Base-by-base conservation (phyloP, 306 rosid genomes). In the Sicyos edulis region DNA sequence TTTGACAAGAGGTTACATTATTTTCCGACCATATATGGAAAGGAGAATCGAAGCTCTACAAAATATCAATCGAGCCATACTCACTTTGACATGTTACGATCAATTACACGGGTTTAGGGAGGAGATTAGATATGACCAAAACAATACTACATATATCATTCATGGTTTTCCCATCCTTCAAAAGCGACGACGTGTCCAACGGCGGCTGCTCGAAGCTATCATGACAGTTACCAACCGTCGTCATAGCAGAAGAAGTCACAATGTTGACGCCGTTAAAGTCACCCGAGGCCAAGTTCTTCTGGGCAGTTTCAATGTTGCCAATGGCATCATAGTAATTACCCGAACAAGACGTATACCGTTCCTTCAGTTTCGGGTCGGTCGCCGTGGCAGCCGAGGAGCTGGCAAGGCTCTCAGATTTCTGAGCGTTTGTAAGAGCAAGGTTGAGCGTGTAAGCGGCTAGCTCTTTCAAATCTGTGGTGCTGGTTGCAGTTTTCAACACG, bases 111-210 rank as follows among this genome's bases (percentile, higher is more conserved):
- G 6, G 12, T n/a, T 1, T 7, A 15, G 20, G 67, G 17, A 63
- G 51, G 40, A 63, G 13, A 17, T 37, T 63, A 10, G 70, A 63
- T n/a, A 63, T 37, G 17, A 63, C 70, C 21, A 63, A 63, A 4
- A 63, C 32, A 40, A 63, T 72, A 26, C 75, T 55, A 56, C 40
- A 72, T 0, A 40, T 12, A 14, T 72, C 66, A 1, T 55, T 24
- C 21, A 72, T 6, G 11, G 10, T 37, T 51, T 34, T n/a, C 1
- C 14, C n/a, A 2, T 53, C 19, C 2, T 29, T 8, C 10, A 15
- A 10, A 16, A 71, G 75, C 3, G 51, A 12, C 10, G 63, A 54
- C 14, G n/a, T 5, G 8, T 53, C 49, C 0, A 7, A 10, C n/a
- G 15, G 24, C 10, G 17, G 42, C 0, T 49, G 37, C 15, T 69